Conservation (phyloP, 495 filamentous ascomycete genomes). For the Chaetomium tenue region DNA sequence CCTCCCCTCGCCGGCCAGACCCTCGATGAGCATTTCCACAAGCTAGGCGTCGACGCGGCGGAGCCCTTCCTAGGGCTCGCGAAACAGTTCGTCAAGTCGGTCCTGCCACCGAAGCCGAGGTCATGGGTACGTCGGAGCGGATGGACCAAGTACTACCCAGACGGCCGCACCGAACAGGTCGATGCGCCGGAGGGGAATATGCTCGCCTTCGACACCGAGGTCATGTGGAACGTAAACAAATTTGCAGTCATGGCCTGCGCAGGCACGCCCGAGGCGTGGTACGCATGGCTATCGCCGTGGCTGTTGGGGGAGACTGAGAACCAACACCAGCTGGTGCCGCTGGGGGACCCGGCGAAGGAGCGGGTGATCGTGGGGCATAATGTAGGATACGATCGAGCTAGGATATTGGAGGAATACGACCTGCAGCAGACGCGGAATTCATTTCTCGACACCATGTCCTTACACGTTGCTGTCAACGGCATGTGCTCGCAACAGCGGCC, state of each 20-base stretch:
- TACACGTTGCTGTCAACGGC: constrained; percentile 96
- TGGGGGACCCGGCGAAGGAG: constrained; percentile 68
- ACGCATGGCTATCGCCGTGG: constrained; percentile 97
- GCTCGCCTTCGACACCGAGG: constrained; percentile 93
- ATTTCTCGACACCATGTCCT: constrained; percentile 96
- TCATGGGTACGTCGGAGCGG: constrained; percentile 79
- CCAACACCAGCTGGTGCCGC: constrained; percentile 75
- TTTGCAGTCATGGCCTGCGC: constrained; percentile 98
- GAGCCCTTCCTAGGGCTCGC: constrained; percentile 81
- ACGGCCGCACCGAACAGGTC: constrained; percentile 68
- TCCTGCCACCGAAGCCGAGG: constrained; percentile 69
- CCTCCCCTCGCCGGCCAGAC: constrained; percentile 74
- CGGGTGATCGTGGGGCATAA: constrained; percentile 92
- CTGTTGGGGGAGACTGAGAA: constrained; percentile 77
- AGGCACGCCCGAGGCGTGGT: constrained; percentile 83
- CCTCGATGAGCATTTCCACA: constrained; percentile 93
- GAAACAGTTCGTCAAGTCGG: constrained; percentile 64
- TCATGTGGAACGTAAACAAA: constrained; percentile 87
- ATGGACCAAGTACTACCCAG: constrained; percentile 86
- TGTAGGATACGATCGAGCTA: constrained; percentile 89
- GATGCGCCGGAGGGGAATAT: constrained; percentile 74
- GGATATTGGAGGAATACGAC: constrained; percentile 86
- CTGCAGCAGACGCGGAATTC: constrained; percentile 76
- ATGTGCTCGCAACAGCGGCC: constrained; percentile 98
- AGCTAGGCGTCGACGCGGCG: constrained; percentile 79